Evolutionary conservation across 139 green algal species (phyloP).

Genomic region (Parachlorella kessleri): DNA sequence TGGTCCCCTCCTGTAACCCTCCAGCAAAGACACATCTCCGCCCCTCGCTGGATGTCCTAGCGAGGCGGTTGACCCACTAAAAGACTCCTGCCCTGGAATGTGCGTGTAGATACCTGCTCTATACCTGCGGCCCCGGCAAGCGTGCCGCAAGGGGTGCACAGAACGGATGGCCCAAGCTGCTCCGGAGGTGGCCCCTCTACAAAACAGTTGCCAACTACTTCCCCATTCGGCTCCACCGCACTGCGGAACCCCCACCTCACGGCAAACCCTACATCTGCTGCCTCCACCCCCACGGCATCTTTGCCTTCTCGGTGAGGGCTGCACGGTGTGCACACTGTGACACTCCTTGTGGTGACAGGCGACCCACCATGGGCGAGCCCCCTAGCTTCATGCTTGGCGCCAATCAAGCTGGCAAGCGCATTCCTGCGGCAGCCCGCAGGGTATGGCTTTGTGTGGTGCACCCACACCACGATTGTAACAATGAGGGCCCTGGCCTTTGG

Average conservation of each 20-base stretch:
- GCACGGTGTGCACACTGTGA: neutral
- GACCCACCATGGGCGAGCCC: no score
- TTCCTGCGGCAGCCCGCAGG: neutral
- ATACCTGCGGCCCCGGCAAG: neutral
- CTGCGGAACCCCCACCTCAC: neutral
- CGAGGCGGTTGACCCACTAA: no score
- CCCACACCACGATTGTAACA: neutral
- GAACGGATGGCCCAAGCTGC: conserved; percentile 5
- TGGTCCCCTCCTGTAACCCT: neutral
- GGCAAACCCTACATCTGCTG: conserved; percentile 18
- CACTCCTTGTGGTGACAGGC: neutral
- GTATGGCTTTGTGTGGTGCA: no score
- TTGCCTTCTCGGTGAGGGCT: neutral
- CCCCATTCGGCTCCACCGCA: conserved; percentile 6
- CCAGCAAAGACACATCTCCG: neutral
- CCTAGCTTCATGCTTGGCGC: no score
- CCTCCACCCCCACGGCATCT: conserved; percentile 17
- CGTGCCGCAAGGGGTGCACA: neutral
- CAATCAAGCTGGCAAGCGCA: neutral
- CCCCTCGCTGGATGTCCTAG: neutral
- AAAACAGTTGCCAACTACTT: conserved; percentile 11
- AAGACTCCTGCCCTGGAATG: no score
- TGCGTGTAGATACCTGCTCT: neutral
- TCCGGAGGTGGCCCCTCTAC: conserved; percentile 16
- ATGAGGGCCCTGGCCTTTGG: no score